Evolutionary conservation across 495 filamentous ascomycete genomes (phyloP).

Genomic region (Letharia columbiana): DNA sequence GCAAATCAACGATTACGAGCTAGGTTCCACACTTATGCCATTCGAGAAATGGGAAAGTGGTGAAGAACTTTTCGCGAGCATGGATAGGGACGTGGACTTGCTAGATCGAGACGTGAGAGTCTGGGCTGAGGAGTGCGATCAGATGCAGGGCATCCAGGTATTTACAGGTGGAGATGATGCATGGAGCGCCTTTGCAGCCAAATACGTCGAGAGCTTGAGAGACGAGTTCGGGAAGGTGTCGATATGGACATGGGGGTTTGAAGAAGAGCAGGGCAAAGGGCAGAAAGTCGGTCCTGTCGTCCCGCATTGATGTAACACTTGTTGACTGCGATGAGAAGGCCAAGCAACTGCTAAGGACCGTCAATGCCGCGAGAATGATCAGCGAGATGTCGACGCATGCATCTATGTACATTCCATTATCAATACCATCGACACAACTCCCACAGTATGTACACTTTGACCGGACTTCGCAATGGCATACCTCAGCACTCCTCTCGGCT

Average conservation of each 20-base stretch:
- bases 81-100: constrained; percentile 80
- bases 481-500: constrained; percentile 63
- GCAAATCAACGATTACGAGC: constrained; percentile 79
- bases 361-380: constrained; percentile 63
- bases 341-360: constrained; percentile 47
- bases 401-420: constrained; percentile 72
- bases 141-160: constrained; percentile 79
- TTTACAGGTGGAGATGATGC: constrained; percentile 75
- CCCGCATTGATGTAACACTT: background rate
- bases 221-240: constrained; percentile 86
- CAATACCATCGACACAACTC: constrained; percentile 47
- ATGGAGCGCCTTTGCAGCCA: constrained; percentile 81
- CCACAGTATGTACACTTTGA: constrained; percentile 58
- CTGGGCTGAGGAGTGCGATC: constrained; percentile 89
- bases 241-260: constrained; percentile 79
- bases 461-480: constrained; percentile 66
- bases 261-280: constrained; percentile 47
- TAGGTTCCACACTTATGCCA: constrained; percentile 65
- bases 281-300: constrained; percentile 31
- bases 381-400: constrained; percentile 58
- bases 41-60: constrained; percentile 77
- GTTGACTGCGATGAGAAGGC: constrained; percentile 26
- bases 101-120: constrained; percentile 79
- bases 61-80: constrained; percentile 68
- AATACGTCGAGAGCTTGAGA: constrained; percentile 69